Evolutionary conservation across 495 filamentous ascomycete genomes (phyloP), one percentile per base, ranked within the genome.

Genomic region (Penicilliopsis zonata): DNA sequence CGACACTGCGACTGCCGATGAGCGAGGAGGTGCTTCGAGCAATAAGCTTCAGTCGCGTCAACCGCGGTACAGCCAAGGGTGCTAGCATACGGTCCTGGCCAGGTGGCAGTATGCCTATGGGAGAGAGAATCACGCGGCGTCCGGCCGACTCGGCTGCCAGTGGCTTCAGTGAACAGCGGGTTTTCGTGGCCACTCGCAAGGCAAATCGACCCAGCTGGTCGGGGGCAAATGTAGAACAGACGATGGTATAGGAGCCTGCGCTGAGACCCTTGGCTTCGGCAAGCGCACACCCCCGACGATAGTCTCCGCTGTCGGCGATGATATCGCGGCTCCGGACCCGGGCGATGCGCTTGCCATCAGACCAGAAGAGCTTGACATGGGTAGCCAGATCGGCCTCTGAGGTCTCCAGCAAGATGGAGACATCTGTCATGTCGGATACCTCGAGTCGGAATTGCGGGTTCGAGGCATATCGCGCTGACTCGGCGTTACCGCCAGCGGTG

Each of bases 391-490:
- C 56, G 3, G 74, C 69, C 41, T 82, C 72, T 0, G 87, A 65
- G 10, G 76, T 74, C 49, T 83, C 76, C 2, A 98, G 68, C 13
- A 93, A 53, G 13, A 96, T 69, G 6, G 70, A 67, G 0, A 94
- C 30, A 18, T 72, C 61, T 0, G 79, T 75, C 3, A 56, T 41
- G 2, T 59, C 53, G 6, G 69, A 45, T 2, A 93, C 41, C 3
- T 59, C 50, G 9, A 96, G 57, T 23, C 64, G 64, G 52, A 81
- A 95, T 49, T 95, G 90, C 5, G 90, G 90, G 48, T 98, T 98
- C 15, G 60, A 60, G 17, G 78, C 65, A 53, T 93, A 96, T 7
- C 64, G 68, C 5, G 82, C 52, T 5, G 79, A 80, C 36, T 75
- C 70, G 3, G 83, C 72, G 38, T 84, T 88, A 15, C 92, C 90